Base-by-base conservation (phyloP, 2,329 filamentous ascomycete species). In the Parascedosporium putredinis region DNA sequence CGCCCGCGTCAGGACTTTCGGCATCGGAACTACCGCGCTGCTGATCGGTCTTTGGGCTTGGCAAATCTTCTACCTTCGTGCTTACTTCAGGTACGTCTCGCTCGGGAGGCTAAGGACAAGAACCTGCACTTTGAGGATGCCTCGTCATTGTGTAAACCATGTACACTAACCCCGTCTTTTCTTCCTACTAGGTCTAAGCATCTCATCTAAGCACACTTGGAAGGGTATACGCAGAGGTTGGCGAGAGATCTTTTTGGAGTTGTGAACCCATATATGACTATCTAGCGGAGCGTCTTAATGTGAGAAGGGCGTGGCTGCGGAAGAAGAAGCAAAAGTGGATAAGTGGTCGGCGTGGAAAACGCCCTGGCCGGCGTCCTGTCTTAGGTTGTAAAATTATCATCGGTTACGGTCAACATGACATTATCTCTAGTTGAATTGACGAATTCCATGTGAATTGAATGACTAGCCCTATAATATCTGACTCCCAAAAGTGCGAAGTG, bases 1-100 rank as follows among this genome's bases (percentile, higher is more conserved):
- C 72, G 93, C 86, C 71, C 81, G 93, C 52, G 93, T 98, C 62
- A 98, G 97, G 76, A 97, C 88, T 89, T 98, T 98, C 69, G 91
- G 91, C 45, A 83, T 96, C 65, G 81, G 83, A 56, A 97, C 91
- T 24, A 97, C 95, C 72, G 85, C 88, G 54, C 84, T 96, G 75
- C 73, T 98, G 59, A 75, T 96, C 57, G 87, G 80, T 29, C 74
- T 98, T 59, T 95, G 93, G 67, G 89, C 74, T 38, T 98, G 93
- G 93, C 93, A 98, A 81, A 87, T 98, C 63, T 82, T 98, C 64
- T 98, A 98, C 70, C 76, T 98, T 69, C 79, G 93, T 66, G 90
- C 91, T 55, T 98, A 98, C 76, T 98, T 98, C 77, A 83, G 89
- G 76, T 86, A 36, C 2, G 60, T 58, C 29, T n/a, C n/a, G n/a